These are phyloP conservation scores for Elsinoe necatrix DNA, from an alignment of 2,329 filamentous ascomycete genomes.

Conservation along the genomic window DNA sequence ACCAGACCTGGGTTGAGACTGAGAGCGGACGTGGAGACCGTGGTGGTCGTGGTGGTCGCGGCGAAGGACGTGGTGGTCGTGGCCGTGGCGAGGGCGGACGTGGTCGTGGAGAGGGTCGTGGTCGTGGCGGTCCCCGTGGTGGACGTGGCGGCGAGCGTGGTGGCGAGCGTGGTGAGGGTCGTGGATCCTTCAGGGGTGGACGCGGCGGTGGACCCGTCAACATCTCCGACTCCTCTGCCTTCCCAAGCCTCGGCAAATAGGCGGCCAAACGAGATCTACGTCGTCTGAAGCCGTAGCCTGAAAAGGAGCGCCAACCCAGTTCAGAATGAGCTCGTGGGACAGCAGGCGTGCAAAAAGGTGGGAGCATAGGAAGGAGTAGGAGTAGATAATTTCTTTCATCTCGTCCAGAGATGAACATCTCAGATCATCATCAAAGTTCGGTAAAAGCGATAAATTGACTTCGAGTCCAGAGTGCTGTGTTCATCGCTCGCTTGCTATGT, in stretches of 20 bases:
- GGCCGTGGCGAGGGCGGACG: slow-evolving; percentile 29
- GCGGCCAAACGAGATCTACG: not conserved
- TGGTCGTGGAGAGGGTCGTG: slow-evolving; percentile 34
- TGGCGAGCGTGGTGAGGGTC: slow-evolving; percentile 34
- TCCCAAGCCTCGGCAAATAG: slow-evolving; percentile 36
- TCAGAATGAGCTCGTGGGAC: not conserved
- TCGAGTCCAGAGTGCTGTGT: not conserved
- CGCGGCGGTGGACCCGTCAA: slow-evolving; percentile 33
- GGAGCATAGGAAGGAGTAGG: not conserved
- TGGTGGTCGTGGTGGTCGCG: slow-evolving; percentile 45
- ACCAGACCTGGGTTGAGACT: slow-evolving; percentile 55
- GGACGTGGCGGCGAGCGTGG: slow-evolving; percentile 46
- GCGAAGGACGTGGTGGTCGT: slow-evolving; percentile 41
- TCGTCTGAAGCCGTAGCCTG: not conserved
- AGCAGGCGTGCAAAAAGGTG: slow-evolving; percentile 7
- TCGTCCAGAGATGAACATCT: not conserved
- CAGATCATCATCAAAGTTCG: slow-evolving; percentile 9
- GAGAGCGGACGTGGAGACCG: slow-evolving; percentile 46
- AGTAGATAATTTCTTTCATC: slow-evolving; percentile 3
- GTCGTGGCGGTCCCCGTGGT: slow-evolving; percentile 37
- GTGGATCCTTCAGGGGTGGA: slow-evolving; percentile 22
- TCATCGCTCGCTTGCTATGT: slow-evolving; percentile 1
- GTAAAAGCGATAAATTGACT: slow-evolving; percentile 12
- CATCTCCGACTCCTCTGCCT: slow-evolving; percentile 43
- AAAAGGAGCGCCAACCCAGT: not conserved